A percentile compares a stretch with the other conserved stretches of the same genome.
phyloP scores from a whole-genome alignment of 1,284 basidiomycete genomes.

The Puccinia novopanici region DNA sequence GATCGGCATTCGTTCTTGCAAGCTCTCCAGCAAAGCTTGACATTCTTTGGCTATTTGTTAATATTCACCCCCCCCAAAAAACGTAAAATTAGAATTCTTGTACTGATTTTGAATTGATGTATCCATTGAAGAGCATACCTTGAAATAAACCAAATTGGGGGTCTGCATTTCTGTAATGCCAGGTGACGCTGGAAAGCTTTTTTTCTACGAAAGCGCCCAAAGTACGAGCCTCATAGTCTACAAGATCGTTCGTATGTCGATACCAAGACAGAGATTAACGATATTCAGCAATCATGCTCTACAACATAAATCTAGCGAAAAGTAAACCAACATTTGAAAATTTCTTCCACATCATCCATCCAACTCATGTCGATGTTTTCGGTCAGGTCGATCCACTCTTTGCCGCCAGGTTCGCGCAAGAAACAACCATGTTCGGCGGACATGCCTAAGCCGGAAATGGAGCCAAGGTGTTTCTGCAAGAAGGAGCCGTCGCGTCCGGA shows the following conservation, averaged over 20 bases:
- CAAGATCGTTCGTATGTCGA: background rate
- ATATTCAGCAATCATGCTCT: too few species aligned
- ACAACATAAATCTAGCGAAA: background rate
- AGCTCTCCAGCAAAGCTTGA: conserved; percentile 92
- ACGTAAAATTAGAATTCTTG: conserved; percentile 27
- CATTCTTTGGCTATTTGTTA: conserved; percentile 71
- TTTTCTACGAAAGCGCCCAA: conserved; percentile 93
- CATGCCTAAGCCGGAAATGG: conserved; percentile 80
- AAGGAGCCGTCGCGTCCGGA: conserved; percentile 93
- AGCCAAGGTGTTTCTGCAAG: conserved; percentile 86
- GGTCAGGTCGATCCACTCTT: conserved; percentile 83
- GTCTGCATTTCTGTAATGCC: conserved; percentile 92
- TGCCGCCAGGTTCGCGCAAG: conserved; percentile 68
- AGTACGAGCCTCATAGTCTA: conserved; percentile 64
- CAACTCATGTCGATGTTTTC: conserved; percentile 91
- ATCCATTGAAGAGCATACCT: conserved; percentile 48
- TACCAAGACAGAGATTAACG: background rate
- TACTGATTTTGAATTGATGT: background rate
- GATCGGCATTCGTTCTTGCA: conserved; percentile 58
- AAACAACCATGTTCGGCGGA: conserved; percentile 96
- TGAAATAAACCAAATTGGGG: conserved; percentile 79
- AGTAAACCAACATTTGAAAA: conserved; percentile 80
- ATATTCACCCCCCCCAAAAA: background rate
- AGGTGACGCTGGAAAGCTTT: conserved; percentile 95
- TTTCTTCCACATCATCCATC: conserved; percentile 92